Evolutionary conservation across 148 eudicot species (phyloP), one percentile per base, ranked within the genome.

Genomic region (Pharnaceum exiguum): DNA sequence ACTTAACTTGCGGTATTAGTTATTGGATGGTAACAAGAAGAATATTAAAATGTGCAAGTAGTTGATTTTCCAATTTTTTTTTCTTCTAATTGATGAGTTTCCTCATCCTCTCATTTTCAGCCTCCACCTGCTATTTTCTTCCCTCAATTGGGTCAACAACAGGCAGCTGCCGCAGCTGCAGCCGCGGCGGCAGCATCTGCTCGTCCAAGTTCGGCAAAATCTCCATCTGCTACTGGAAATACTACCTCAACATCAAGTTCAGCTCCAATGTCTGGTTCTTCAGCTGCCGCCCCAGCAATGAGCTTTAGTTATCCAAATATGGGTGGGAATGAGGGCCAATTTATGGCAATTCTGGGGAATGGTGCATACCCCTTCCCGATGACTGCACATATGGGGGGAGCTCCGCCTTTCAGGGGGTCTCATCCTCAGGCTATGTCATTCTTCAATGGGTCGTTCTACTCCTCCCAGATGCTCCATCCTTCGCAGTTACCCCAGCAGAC

Each of bases 61-160:
- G 12, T 13, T 51, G 23, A 22, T 21, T 54, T 37, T 24, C 22
- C 5, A 21, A 9, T 69, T 60, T 11, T 46, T 15, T 33, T 39
- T 42, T 24, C 29, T 7, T 2, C 9, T 49, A 15, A 5, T 49
- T 27, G 2, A 28, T 51, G 38, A 29, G 27, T 5, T 52, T 32
- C 19, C 37, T 23, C n/a, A 2, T 4, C 19, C 13, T 9, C 2
- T 55, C 0, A 15, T 28, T 69, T 57, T 48, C 85, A 82, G 89
- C 90, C 79, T 46, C 95, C 75, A 7, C 96, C 95, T 42, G 81
- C 96, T 19, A 76, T 89, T 63, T 77, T 89, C 56, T 89, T 94
- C 59, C 99, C 99, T n/a, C n/a, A n/a, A n/a, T 66, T 94, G 78
- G 78, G 76, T 55, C 99, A 94, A 68, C 96, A 88, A 29, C 98